Evolutionary conservation across 2,329 filamentous ascomycete genomes (phyloP).

Genomic region (Cladosporium velox): DNA sequence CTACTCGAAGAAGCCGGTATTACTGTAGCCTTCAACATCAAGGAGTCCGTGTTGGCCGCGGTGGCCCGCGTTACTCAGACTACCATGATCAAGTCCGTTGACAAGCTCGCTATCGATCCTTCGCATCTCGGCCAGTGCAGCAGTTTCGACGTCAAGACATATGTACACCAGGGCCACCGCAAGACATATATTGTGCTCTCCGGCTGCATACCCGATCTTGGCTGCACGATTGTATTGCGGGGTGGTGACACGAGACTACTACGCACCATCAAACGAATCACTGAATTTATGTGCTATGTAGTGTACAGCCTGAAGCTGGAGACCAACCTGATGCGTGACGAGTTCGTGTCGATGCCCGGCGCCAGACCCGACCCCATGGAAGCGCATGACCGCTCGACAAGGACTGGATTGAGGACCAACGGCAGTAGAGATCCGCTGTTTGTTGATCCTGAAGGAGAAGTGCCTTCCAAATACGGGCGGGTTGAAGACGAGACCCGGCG

Average conservation of each 20-base stretch:
- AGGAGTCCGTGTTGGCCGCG: conserved; percentile 90
- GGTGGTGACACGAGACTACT: conserved; percentile 74
- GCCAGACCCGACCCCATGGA: conserved; percentile 21
- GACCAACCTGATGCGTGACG: conserved; percentile 89
- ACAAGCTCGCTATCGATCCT: conserved; percentile 79
- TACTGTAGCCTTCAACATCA: conserved; percentile 94
- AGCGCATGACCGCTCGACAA: conserved; percentile 41
- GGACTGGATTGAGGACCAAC: neutral
- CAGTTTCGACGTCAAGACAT: conserved; percentile 94
- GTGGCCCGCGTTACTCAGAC: conserved; percentile 91
- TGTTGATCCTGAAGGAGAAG: conserved; percentile 15
- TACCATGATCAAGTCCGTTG: conserved; percentile 88
- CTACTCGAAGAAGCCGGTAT: conserved; percentile 87
- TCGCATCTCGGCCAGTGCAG: conserved; percentile 77
- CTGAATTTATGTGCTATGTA: conserved; percentile 98
- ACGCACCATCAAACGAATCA: conserved; percentile 82
- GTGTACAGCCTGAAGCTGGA: conserved; percentile 97
- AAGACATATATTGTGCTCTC: conserved; percentile 97
- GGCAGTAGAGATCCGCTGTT: neutral
- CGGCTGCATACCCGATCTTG: conserved; percentile 83
- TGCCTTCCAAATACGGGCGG: conserved; percentile 89
- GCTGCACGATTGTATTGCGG: conserved; percentile 89
- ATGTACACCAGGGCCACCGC: conserved; percentile 78
- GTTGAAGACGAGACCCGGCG: conserved; percentile 93
- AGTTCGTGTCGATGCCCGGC: conserved; percentile 80